Percentiles rank a stretch among this genome's conserved stretches.
phyloP scores from a whole-genome alignment of 2,329 filamentous ascomycete genomes.

The Clarireedia paspali region DNA sequence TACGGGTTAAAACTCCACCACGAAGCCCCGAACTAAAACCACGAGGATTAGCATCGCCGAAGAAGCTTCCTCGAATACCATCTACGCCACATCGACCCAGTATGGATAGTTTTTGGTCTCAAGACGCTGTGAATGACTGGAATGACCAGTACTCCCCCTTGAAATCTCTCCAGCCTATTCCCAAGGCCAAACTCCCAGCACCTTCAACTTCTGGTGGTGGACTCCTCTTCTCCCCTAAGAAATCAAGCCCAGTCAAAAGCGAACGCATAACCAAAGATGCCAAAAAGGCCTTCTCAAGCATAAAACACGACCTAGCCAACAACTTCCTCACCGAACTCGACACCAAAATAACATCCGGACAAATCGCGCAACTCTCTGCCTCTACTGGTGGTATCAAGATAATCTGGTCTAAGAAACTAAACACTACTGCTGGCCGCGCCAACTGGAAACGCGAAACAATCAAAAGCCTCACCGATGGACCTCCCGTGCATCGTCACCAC shows the following conservation, averaged over 20 bases:
- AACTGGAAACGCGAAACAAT: constrained; percentile 60
- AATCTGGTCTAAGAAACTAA: constrained; percentile 70
- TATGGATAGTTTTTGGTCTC: constrained; percentile 53
- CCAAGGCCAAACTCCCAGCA: constrained; percentile 18
- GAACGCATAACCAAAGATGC: constrained; percentile 32
- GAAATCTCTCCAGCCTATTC: constrained; percentile 34
- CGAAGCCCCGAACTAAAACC: constrained; percentile 21
- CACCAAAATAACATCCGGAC: constrained; percentile 49
- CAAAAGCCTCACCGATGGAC: constrained; percentile 22
- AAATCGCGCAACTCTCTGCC: constrained; percentile 49
- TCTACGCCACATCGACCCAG: constrained; percentile 45
- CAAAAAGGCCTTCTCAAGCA: constrained; percentile 54
- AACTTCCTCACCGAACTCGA: constrained; percentile 66
- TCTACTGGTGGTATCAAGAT: constrained; percentile 64
- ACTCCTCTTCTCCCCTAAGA: constrained; percentile 1
- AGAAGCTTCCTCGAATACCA: constrained; percentile 37
- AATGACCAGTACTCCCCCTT: constrained; percentile 53
- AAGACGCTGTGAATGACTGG: constrained; percentile 53
- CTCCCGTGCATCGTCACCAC: constrained; percentile 41
- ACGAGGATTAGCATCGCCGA: constrained; percentile 21
- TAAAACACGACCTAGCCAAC: constrained; percentile 55
- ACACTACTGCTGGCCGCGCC: constrained; percentile 69
- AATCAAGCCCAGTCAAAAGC: constrained; percentile 28
- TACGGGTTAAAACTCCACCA: constrained; percentile 23
- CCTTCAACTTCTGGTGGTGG: neutral